These are phyloP conservation scores for Phoma sp. DNA, from an alignment of 2,329 filamentous ascomycete species.

Conservation along the genomic window DNA sequence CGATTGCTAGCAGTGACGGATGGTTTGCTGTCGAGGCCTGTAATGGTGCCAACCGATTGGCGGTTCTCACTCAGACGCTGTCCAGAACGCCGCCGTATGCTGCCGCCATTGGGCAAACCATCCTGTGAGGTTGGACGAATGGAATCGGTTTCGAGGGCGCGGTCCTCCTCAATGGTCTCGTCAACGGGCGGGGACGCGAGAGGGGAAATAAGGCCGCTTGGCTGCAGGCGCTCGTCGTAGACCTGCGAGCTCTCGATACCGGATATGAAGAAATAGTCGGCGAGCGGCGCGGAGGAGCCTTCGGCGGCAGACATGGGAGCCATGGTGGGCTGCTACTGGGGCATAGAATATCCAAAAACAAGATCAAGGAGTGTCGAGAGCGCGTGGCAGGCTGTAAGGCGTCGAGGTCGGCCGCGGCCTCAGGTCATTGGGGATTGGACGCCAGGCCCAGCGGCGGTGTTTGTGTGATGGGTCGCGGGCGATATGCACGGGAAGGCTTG, in stretches of 20 bases:
- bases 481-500: constrained; percentile 19
- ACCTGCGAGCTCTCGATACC: constrained; percentile 60
- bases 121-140: constrained; percentile 53
- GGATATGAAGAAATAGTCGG: constrained; percentile 71
- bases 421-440: constrained; percentile 46
- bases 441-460: constrained; percentile 36
- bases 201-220: constrained; percentile 36
- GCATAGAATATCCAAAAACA: constrained; percentile 43
- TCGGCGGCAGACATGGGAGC: constrained; percentile 50
- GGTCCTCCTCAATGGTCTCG: constrained; percentile 67
- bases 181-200: constrained; percentile 49
- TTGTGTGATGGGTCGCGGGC: constrained; percentile 31
- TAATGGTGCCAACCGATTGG: constrained; percentile 59
- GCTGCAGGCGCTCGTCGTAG: constrained; percentile 53
- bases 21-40: constrained; percentile 52
- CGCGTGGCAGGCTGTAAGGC: constrained; percentile 27
- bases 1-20: constrained; percentile 63
- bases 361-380: constrained; percentile 33
- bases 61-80: constrained; percentile 54
- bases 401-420: constrained; percentile 33
- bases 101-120: constrained; percentile 49
- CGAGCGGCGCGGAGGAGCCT: constrained; percentile 60
- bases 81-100: constrained; percentile 41
- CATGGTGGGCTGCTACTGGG: constrained; percentile 36
- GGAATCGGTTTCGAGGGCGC: constrained; percentile 60